Percentiles rank a stretch among this genome's conserved stretches.
phyloP scores from a whole-genome alignment of 2,329 filamentous ascomycete genomes.

The Plectosphaerella cucumerina region DNA sequence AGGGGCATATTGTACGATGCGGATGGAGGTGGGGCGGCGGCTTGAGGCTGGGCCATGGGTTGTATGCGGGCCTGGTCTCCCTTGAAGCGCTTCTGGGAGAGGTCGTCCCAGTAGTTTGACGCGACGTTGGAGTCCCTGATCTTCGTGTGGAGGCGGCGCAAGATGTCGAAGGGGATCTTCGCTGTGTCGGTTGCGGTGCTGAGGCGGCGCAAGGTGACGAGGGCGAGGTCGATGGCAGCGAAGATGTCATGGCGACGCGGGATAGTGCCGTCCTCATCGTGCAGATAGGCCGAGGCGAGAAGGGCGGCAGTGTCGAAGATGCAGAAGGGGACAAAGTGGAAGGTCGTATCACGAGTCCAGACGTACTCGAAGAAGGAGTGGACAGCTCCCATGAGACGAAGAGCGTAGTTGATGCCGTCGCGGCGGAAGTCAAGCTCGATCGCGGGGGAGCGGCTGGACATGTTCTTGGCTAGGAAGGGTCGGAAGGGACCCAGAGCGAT shows the following conservation, averaged over 20 bases:
- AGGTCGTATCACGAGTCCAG: slow-evolving; percentile 41
- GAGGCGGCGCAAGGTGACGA: neutral
- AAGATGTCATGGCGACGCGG: slow-evolving; percentile 33
- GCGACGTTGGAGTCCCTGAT: neutral
- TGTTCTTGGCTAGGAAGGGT: slow-evolving; percentile 34
- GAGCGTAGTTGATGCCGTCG: slow-evolving; percentile 36
- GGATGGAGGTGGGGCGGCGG: neutral
- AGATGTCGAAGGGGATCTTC: neutral
- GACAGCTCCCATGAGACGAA: slow-evolving; percentile 36
- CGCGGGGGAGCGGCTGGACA: slow-evolving; percentile 18
- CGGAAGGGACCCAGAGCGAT: slow-evolving; percentile 32
- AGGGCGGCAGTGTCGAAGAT: slow-evolving; percentile 48
- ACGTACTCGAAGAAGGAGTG: slow-evolving; percentile 37
- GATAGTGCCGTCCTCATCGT: slow-evolving; percentile 38
- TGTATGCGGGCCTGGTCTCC: neutral
- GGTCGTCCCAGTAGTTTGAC: neutral
- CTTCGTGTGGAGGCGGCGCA: neutral
- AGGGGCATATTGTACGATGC: neutral
- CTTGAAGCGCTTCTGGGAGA: neutral
- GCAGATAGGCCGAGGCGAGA: slow-evolving; percentile 46
- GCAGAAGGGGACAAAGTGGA: slow-evolving; percentile 43
- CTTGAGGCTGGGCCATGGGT: neutral
- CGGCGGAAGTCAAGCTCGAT: slow-evolving; percentile 32
- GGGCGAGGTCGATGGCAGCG: neutral
- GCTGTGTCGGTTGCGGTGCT: neutral